These are phyloP conservation scores for Asterophora lycoperdoides DNA, from an alignment of 768 basidiomycete genomes.

Conservation along the genomic window DNA sequence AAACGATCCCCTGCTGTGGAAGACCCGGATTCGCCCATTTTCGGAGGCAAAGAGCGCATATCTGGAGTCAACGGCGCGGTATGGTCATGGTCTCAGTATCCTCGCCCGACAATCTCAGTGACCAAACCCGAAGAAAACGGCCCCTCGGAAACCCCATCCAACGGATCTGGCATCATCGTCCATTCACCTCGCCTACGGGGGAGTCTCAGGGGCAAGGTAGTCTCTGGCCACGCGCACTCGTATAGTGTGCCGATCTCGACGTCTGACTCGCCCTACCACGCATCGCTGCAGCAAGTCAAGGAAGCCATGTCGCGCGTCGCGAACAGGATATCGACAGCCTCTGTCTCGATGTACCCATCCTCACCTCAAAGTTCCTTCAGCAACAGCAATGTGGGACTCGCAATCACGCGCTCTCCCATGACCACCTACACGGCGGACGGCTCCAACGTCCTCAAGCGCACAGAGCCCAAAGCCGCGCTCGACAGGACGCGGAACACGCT, in stretches of 20 bases:
- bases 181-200: conserved; percentile 14
- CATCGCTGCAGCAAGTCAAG: conserved; percentile 38
- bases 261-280: conserved; percentile 21
- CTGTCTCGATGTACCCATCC: conserved; percentile 44
- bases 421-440: conserved; percentile 39
- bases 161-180: conserved; percentile 8
- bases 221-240: conserved; percentile 22
- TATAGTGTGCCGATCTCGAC: conserved; percentile 14
- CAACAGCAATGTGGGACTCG: conserved; percentile 29
- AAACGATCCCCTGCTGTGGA: conserved; percentile 39
- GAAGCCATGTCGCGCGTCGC: conserved; percentile 33
- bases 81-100: conserved; percentile 58
- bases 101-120: conserved; percentile 28
- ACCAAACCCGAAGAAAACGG: conserved; percentile 11
- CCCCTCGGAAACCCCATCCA: background rate
- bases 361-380: conserved; percentile 29
- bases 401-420: conserved; percentile 28
- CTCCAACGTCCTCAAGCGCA: conserved; percentile 33
- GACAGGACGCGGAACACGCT: conserved; percentile 19
- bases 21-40: conserved; percentile 55
- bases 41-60: conserved; percentile 68
- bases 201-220: conserved; percentile 5
- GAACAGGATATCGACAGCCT: conserved; percentile 38
- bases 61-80: conserved; percentile 43
- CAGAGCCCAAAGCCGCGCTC: conserved; percentile 29